Evolutionary conservation across 1,284 basidiomycete species (phyloP), one percentile per base, ranked within the genome.

Genomic region (Ustilago bromivora): DNA sequence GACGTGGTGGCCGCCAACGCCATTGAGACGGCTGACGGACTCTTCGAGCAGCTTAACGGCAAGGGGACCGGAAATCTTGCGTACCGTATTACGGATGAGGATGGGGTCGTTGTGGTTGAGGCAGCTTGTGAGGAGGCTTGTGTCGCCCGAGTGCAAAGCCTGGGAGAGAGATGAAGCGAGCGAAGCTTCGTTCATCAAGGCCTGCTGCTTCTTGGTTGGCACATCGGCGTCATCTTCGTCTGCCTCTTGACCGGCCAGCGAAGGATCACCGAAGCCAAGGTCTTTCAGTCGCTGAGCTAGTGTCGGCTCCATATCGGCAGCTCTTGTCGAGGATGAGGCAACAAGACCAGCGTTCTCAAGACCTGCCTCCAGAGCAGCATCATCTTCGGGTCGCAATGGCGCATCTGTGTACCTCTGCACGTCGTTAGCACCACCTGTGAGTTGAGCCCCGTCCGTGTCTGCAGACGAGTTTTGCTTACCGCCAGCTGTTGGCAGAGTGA

Each of bases 81-180:
- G 90, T 52, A 99, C 92, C 1, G 96, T 98, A 84, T 94, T 94
- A 61, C 92, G 90, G 78, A 99, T 94, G 49, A 99, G 88, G 1
- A 88, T 87, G 10, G 90, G 88, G 79, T 97, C 92, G 19, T 94
- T 93, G 87, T 98, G 94, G 19, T 87, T 87, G 36, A 99, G 88
- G 88, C 95, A 98, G 34, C 92, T 92, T 82, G 97, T 94, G 66
- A 99, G 88, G 46, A 99, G 88, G 7, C 92, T 91, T 0, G 92
- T 90, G 88, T 99, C 97, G 23, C 93, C 93, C 3, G 96, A 98
- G 86, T 99, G 96, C 54, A 99, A 88, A 0, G 97, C 96, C 87
- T 99, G 97, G 57, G 96, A 94, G 56, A 99, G 90, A 15, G 96
- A 96, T 60, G 95, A 92, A 31, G 96, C 94, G 61, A 99, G 90